Percentiles rank a stretch among this genome's conserved stretches.
These are phyloP conservation scores for Epichloe elymi DNA, from an alignment of 2,329 filamentous ascomycete species.

Conservation along the genomic window DNA sequence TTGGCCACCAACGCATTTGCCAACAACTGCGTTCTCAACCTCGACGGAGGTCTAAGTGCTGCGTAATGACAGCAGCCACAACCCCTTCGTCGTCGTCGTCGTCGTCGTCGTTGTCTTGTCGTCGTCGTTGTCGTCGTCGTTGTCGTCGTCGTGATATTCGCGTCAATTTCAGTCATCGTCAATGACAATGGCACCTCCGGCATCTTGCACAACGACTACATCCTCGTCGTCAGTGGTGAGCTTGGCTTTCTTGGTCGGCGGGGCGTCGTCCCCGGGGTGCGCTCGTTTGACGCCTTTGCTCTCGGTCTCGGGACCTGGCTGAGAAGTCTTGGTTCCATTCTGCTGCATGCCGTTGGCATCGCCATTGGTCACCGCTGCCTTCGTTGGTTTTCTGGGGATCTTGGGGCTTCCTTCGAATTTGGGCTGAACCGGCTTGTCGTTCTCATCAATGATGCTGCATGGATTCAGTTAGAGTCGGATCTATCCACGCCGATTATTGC, in stretches of 20 bases:
- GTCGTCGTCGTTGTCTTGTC: neutral
- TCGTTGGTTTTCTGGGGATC: slow-evolving; percentile 42
- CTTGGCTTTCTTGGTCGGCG: slow-evolving; percentile 37
- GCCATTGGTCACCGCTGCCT: slow-evolving; percentile 24
- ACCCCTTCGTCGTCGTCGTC: neutral
- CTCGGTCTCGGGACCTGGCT: slow-evolving; percentile 19
- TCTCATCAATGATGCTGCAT: slow-evolving; percentile 26
- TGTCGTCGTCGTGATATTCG: neutral
- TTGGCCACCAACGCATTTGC: slow-evolving; percentile 67
- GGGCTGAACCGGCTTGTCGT: slow-evolving; percentile 42
- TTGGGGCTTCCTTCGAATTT: slow-evolving; percentile 28
- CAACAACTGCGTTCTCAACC: slow-evolving; percentile 74
- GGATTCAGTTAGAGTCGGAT: slow-evolving; percentile 14
- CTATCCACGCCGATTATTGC: neutral
- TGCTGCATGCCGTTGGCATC: slow-evolving; percentile 20
- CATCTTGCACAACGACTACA: slow-evolving; percentile 37
- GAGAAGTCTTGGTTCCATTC: slow-evolving; percentile 28
- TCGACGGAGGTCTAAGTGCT: slow-evolving; percentile 74
- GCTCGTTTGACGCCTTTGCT: slow-evolving; percentile 32
- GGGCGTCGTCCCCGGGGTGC: slow-evolving; percentile 28
- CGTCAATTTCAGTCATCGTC: slow-evolving; percentile 36
- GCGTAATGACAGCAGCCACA: slow-evolving; percentile 25
- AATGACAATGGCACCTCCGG: slow-evolving; percentile 53
- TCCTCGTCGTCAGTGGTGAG: slow-evolving; percentile 18
- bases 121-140: neutral